phyloP scores from a whole-genome alignment of 371 early-diverging fungal species.

The Sanchytrium tribonematis region DNA sequence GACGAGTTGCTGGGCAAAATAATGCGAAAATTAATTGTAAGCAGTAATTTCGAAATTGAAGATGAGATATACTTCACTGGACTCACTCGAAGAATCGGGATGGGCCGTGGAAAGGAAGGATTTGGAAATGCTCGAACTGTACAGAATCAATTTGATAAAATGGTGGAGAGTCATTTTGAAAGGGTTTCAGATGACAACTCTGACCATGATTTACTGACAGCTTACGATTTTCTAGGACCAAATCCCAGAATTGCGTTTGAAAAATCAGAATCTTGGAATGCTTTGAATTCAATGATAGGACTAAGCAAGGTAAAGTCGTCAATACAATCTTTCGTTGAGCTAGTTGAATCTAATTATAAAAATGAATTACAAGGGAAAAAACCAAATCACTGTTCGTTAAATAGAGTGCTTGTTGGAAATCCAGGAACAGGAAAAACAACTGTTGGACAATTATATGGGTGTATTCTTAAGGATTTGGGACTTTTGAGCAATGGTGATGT shows the following conservation, averaged over 20 bases:
- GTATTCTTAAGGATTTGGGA: conserved; percentile 8
- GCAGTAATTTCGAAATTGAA: too few species aligned
- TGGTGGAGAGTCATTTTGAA: conserved; percentile 5
- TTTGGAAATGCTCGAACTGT: conserved; percentile 15
- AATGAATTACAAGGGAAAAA: conserved; percentile 8
- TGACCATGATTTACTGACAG: conserved; percentile 2
- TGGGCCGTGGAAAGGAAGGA: conserved; percentile 9
- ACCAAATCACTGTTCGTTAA: conserved; percentile 7
- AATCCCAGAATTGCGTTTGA: conserved; percentile 9
- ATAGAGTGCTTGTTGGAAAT: conserved; percentile 8
- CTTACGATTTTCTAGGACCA: conserved; percentile 9
- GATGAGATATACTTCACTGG: too few species aligned
- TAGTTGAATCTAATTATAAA: conserved; percentile 10
- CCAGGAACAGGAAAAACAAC: conserved; percentile 10
- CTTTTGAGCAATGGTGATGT: conserved; percentile 11
- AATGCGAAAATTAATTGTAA: too few species aligned
- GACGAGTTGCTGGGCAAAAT: conserved; percentile 7
- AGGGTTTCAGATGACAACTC: conserved; percentile 3
- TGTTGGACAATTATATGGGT: conserved; percentile 8
- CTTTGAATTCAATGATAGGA: conserved; percentile 9
- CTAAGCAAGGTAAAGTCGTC: conserved; percentile 9
- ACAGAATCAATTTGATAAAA: conserved; percentile 7
- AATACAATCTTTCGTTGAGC: conserved; percentile 6
- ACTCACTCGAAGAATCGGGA: too few species aligned
- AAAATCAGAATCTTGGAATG: conserved; percentile 4